These are phyloP conservation scores for Aspergillus sp. DNA, from an alignment of 2,329 filamentous ascomycete genomes.

Conservation along the genomic window DNA sequence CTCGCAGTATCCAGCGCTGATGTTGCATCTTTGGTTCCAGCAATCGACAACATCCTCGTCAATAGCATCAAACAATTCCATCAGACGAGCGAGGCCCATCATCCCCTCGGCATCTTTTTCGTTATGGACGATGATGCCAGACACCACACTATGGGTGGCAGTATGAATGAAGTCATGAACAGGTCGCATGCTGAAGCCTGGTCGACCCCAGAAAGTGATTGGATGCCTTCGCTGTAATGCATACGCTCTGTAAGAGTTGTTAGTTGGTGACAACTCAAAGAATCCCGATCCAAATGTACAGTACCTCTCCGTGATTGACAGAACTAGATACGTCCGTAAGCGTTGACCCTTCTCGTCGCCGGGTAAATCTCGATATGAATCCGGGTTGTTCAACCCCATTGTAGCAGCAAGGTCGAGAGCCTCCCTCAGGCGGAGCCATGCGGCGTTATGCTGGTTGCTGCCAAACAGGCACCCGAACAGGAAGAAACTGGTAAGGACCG, in stretches of 20 bases:
- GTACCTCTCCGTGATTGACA: conserved; percentile 41
- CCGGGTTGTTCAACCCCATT: conserved; percentile 43
- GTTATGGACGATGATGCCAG: conserved; percentile 46
- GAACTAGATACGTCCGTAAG: conserved; percentile 38
- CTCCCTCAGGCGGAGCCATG: conserved; percentile 76
- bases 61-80: conserved; percentile 48
- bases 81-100: conserved; percentile 46
- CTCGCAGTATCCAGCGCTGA: conserved; percentile 66
- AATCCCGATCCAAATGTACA: neutral
- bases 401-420: conserved; percentile 52
- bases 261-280: conserved; percentile 2
- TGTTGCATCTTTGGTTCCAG: conserved; percentile 53
- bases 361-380: conserved; percentile 39
- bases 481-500: conserved; percentile 70
- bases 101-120: conserved; percentile 46
- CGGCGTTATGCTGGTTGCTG: conserved; percentile 72
- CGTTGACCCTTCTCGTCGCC: conserved; percentile 43
- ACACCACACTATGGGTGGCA: conserved; percentile 38
- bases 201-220: conserved; percentile 46
- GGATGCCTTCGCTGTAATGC: conserved; percentile 46
- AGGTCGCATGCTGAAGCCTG: conserved; percentile 42
- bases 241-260: conserved; percentile 37
- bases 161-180: conserved; percentile 44
- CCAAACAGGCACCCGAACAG: conserved; percentile 72
- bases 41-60: conserved; percentile 48